A percentile compares a stretch with the other conserved stretches of the same genome.
Evolutionary conservation across 176 grass and related monocot genomes (phyloP).

Genomic region (Luzula sylvatica): DNA sequence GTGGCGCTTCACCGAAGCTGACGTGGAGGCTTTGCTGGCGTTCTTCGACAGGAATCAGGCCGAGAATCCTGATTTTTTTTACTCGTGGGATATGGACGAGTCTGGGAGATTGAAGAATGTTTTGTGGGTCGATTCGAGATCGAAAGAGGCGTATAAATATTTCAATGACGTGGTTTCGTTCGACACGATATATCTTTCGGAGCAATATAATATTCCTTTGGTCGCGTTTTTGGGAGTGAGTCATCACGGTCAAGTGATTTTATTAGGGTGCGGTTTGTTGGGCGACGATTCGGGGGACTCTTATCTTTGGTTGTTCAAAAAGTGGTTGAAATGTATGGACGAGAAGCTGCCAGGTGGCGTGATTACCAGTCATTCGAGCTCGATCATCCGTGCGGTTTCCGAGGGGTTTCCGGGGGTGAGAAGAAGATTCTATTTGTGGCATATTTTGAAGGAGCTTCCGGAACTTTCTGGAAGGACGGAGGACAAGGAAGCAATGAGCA

Average conservation of each 20-base stretch:
- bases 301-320: slow-evolving; percentile 71
- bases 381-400: slow-evolving; percentile 47
- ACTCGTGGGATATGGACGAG: slow-evolving; percentile 81
- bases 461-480: slow-evolving; percentile 76
- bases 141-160: slow-evolving; percentile 60
- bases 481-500: slow-evolving; percentile 71
- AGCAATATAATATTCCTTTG: slow-evolving; percentile 57
- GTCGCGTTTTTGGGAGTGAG: slow-evolving; percentile 81
- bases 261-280: slow-evolving; percentile 77
- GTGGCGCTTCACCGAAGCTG: slow-evolving; percentile 59
- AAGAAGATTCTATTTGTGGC: slow-evolving; percentile 77
- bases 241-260: slow-evolving; percentile 75
- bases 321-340: slow-evolving; percentile 82
- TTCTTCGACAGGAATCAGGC: slow-evolving; percentile 83
- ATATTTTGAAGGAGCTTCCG: slow-evolving; percentile 89
- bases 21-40: slow-evolving; percentile 54
- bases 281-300: slow-evolving; percentile 66
- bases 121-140: slow-evolving; percentile 80
- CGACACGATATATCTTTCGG: slow-evolving; percentile 67
- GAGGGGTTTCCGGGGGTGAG: slow-evolving; percentile 54
- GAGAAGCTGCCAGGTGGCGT: slow-evolving; percentile 70
- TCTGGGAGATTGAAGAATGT: slow-evolving; percentile 77
- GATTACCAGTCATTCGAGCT: slow-evolving; percentile 54
- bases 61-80: slow-evolving; percentile 65
- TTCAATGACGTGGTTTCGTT: slow-evolving; percentile 75